Evolutionary conservation across 1,284 basidiomycete genomes (phyloP).

Genomic region (Fistulina hepatica): DNA sequence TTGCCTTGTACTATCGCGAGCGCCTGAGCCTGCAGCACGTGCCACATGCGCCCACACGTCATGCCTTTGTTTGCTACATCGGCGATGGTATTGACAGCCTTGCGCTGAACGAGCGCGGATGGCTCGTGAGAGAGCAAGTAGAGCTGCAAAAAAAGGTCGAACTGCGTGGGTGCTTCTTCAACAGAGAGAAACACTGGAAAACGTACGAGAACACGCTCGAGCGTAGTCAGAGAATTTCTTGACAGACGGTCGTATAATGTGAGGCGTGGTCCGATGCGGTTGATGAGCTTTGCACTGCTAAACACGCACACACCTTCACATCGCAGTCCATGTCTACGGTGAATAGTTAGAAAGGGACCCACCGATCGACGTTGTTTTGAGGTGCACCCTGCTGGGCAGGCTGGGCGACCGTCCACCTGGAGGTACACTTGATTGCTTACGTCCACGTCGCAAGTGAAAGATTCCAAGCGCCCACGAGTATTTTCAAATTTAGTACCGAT

Average conservation of each 20-base stretch:
- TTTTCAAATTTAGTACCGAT: too few relatives aligned
- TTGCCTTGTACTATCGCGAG: slow-evolving; percentile 51
- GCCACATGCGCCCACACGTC: slow-evolving; percentile 67
- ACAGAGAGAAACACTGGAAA: too few relatives aligned
- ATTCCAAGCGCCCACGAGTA: too few relatives aligned
- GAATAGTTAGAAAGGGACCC: too few relatives aligned
- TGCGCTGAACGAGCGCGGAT: slow-evolving; percentile 46
- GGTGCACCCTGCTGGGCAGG: slow-evolving; percentile 13
- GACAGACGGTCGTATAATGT: slow-evolving; percentile 67
- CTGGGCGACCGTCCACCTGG: too few relatives aligned
- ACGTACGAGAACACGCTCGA: slow-evolving; percentile 62
- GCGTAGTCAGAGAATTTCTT: slow-evolving; percentile 45
- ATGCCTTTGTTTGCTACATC: slow-evolving; percentile 67
- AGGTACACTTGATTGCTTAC: too few relatives aligned
- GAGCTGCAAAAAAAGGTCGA: too few relatives aligned
- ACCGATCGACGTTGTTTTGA: slow-evolving; percentile 17
- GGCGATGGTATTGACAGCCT: slow-evolving; percentile 60
- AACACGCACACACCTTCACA: too few relatives aligned
- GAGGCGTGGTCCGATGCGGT: slow-evolving; percentile 24
- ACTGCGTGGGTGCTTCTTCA: too few relatives aligned
- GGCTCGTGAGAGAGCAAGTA: slow-evolving; percentile 53
- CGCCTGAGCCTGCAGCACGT: slow-evolving; percentile 57
- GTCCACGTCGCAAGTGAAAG: too few relatives aligned
- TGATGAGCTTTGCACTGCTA: too few relatives aligned
- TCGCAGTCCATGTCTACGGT: too few relatives aligned